phyloP scores from a whole-genome alignment of 345 rosid genomes.

The Gossypium ekmanianum region DNA sequence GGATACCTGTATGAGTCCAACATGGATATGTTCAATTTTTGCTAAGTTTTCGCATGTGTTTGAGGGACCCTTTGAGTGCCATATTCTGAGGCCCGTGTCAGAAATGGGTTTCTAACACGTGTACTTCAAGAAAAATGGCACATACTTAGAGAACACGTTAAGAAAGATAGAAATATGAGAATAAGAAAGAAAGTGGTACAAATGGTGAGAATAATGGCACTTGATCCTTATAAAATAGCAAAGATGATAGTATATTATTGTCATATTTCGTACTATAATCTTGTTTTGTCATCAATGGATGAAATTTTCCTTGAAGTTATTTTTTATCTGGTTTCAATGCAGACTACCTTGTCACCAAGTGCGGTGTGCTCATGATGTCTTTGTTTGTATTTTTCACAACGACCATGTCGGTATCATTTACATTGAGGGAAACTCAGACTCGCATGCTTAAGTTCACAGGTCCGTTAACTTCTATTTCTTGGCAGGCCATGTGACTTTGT shows the following conservation, averaged over 20 bases:
- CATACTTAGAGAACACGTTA: background rate
- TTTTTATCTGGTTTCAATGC: conserved; percentile 26
- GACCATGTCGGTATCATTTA: conserved; percentile 98
- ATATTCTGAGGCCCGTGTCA: background rate
- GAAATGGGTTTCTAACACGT: background rate
- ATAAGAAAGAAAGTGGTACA: background rate
- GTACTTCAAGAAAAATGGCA: background rate
- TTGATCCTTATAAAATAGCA: background rate
- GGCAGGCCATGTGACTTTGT: background rate
- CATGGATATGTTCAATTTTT: background rate
- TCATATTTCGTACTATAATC: background rate
- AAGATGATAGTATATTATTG: background rate
- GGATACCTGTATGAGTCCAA: background rate
- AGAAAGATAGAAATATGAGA: background rate
- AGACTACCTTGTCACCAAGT: conserved; percentile 97
- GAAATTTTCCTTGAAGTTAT: background rate
- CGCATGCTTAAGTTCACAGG: conserved; percentile 99
- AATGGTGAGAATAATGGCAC: background rate
- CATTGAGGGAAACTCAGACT: conserved; percentile 95
- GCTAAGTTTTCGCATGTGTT: background rate
- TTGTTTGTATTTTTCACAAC: conserved; percentile 96
- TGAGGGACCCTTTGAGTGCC: background rate
- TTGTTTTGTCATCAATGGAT: conserved; percentile 1
- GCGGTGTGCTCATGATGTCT: conserved; percentile 99
- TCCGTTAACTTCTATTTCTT: conserved; percentile 26